phyloP scores from a whole-genome alignment of 495 filamentous ascomycete species.

The Xylaria telfairii region DNA sequence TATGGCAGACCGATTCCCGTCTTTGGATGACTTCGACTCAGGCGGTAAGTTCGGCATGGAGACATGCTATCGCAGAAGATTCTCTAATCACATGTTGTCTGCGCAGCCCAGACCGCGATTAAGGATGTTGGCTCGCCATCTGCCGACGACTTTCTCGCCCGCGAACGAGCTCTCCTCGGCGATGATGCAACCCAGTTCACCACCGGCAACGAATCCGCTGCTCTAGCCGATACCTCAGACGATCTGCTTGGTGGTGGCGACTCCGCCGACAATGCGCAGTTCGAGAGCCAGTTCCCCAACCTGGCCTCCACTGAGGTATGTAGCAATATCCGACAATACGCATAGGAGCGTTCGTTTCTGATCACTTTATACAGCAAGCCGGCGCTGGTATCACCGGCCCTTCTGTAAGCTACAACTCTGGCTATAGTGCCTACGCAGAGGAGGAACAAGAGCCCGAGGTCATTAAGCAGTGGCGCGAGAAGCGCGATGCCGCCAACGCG shows the following conservation, averaged over 20 bases:
- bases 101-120: conserved; percentile 53
- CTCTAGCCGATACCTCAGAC: conserved; percentile 64
- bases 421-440: conserved; percentile 57
- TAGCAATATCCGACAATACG: conserved; percentile 9
- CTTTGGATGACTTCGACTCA: conserved; percentile 92
- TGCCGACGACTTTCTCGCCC: conserved; percentile 82
- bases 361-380: conserved; percentile 63
- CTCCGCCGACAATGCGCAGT: conserved; percentile 66
- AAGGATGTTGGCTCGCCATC: conserved; percentile 51
- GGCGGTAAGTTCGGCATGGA: conserved; percentile 61
- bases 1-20: conserved; percentile 97
- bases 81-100: conserved; percentile 12
- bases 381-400: conserved; percentile 86
- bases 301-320: conserved; percentile 83
- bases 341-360: neutral
- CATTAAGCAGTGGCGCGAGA: conserved; percentile 90
- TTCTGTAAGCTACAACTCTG: conserved; percentile 72
- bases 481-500: conserved; percentile 75
- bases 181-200: conserved; percentile 93
- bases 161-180: conserved; percentile 86
- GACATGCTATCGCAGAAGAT: neutral
- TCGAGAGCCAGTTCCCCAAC: conserved; percentile 87
- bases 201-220: conserved; percentile 73
- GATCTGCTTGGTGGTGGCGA: conserved; percentile 74
- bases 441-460: conserved; percentile 87